Percentiles rank a stretch among this genome's conserved stretches.
These are phyloP conservation scores for Aspergillus quadricinctus DNA, from an alignment of 2,329 filamentous ascomycete species.

Conservation along the genomic window DNA sequence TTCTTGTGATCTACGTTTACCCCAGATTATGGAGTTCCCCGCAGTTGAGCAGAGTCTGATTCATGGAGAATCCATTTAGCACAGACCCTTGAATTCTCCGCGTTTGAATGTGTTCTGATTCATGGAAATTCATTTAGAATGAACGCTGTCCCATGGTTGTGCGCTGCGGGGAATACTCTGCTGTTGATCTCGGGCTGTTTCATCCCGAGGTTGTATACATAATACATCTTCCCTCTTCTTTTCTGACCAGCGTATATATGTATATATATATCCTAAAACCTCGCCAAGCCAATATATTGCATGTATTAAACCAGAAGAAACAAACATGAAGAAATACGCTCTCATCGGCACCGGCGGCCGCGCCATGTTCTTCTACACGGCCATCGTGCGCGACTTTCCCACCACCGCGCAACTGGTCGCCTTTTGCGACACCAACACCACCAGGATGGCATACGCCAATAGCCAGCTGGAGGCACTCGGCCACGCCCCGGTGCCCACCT, in stretches of 20 bases:
- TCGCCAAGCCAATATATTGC: too few relatives aligned
- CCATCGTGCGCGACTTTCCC: conserved; percentile 52
- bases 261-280: too few relatives aligned
- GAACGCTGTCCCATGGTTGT: background rate
- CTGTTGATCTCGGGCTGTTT: background rate
- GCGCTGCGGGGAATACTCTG: background rate
- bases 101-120: background rate
- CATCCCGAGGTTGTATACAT: background rate
- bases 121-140: background rate
- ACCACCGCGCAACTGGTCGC: conserved; percentile 51
- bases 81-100: background rate
- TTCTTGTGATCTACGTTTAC: background rate
- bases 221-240: background rate
- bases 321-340: conserved; percentile 10
- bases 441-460: conserved; percentile 56
- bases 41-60: background rate
- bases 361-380: conserved; percentile 58
- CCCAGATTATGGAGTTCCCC: background rate
- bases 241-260: too few relatives aligned
- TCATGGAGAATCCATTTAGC: background rate
- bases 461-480: conserved; percentile 33
- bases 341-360: conserved; percentile 55
- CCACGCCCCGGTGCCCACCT: conserved; percentile 50
- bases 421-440: conserved; percentile 59
- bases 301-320: too few relatives aligned